phyloP scores from a whole-genome alignment of 129 eudicot genomes.

The Centaurea solstitialis region DNA sequence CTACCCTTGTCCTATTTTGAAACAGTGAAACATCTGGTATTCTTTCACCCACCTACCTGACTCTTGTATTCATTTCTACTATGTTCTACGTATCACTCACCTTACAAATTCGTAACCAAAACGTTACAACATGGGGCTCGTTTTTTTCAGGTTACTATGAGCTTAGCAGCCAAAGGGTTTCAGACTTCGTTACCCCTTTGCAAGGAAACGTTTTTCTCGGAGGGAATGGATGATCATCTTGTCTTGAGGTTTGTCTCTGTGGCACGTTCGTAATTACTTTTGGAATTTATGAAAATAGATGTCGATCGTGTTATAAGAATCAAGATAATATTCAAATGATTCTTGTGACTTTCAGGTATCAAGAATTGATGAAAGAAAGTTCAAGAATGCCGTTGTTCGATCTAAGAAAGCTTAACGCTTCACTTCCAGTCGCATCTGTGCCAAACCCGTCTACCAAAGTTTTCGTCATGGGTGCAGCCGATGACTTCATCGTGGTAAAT shows the following conservation, averaged over 20 bases:
- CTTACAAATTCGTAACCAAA: neutral
- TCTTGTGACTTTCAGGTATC: slow-evolving; percentile 53
- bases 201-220: slow-evolving; percentile 86
- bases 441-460: slow-evolving; percentile 44
- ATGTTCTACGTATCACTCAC: neutral
- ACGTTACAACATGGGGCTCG: neutral
- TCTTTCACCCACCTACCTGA: too few species aligned
- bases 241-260: slow-evolving; percentile 57
- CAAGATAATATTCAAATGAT: neutral
- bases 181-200: slow-evolving; percentile 83
- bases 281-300: neutral
- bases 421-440: slow-evolving; percentile 74
- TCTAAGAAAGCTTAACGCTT: slow-evolving; percentile 84
- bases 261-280: slow-evolving; percentile 12
- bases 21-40: too few species aligned
- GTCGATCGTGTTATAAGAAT: neutral
- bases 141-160: slow-evolving; percentile 73
- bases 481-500: slow-evolving; percentile 91
- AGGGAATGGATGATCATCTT: slow-evolving; percentile 68
- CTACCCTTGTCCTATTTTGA: neutral
- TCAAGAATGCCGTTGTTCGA: slow-evolving; percentile 92
- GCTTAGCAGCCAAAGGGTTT: slow-evolving; percentile 96
- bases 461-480: slow-evolving; percentile 79
- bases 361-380: slow-evolving; percentile 83
- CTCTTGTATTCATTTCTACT: neutral